Percentiles rank a stretch among this genome's conserved stretches.
Evolutionary conservation across 2,329 filamentous ascomycete genomes (phyloP).

Genomic region (Paradendryphiella salina): DNA sequence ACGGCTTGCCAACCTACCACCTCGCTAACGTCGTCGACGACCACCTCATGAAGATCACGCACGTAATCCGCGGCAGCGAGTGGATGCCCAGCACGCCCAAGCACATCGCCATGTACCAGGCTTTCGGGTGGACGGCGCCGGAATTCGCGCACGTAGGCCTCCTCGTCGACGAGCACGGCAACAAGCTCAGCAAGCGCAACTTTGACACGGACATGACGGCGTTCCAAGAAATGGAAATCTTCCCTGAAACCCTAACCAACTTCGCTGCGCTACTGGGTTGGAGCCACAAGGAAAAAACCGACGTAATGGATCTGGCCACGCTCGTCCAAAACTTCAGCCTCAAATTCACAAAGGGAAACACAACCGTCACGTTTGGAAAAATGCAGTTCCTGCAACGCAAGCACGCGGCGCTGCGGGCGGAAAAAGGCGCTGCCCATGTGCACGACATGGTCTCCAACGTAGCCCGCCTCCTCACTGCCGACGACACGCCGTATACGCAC

Average conservation of each 20-base stretch:
- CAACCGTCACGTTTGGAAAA: slow-evolving; percentile 79
- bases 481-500: slow-evolving; percentile 30
- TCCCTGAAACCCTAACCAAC: slow-evolving; percentile 70
- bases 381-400: slow-evolving; percentile 76
- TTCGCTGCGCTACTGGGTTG: slow-evolving; percentile 86
- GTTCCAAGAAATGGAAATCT: slow-evolving; percentile 62
- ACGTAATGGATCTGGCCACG: slow-evolving; percentile 71
- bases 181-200: slow-evolving; percentile 77
- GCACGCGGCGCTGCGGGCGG: slow-evolving; percentile 60
- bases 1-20: slow-evolving; percentile 94
- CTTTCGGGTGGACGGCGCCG: slow-evolving; percentile 55
- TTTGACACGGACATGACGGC: slow-evolving; percentile 63
- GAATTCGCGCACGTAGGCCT: slow-evolving; percentile 55
- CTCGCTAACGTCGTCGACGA: slow-evolving; percentile 97
- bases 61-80: slow-evolving; percentile 92
- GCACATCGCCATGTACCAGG: slow-evolving; percentile 61
- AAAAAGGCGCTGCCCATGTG: slow-evolving; percentile 50
- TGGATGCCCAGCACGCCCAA: slow-evolving; percentile 95
- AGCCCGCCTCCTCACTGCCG: slow-evolving; percentile 34
- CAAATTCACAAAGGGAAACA: slow-evolving; percentile 89
- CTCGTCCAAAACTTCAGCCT: slow-evolving; percentile 77
- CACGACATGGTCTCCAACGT: slow-evolving; percentile 45
- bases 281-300: slow-evolving; percentile 69
- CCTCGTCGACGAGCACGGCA: slow-evolving; percentile 52
- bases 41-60: slow-evolving; percentile 91